Conservation (phyloP, 441 rosid species). For the Sinapis alba region DNA sequence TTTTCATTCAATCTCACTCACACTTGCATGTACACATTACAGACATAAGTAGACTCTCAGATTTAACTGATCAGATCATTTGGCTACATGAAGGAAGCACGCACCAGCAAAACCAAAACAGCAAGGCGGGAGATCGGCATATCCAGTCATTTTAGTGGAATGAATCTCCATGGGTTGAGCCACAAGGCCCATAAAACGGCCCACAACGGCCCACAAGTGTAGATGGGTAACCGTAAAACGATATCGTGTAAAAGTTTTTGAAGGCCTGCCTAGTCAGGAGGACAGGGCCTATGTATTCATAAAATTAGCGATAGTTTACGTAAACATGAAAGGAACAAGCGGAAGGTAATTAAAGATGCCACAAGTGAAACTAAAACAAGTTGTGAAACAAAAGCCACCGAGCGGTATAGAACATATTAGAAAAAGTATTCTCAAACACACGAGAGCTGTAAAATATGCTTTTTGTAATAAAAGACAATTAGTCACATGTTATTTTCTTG, state of each 20-base stretch:
- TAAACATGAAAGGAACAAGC: neutral
- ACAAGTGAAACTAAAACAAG: too few species aligned
- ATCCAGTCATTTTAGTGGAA: neutral
- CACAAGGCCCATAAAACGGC: neutral
- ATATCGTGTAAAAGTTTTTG: neutral
- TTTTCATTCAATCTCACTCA: neutral
- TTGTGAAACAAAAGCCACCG: neutral
- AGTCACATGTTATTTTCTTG: neutral
- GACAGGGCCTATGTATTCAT: neutral
- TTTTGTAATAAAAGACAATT: neutral
- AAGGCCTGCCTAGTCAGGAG: neutral
- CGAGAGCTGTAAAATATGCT: neutral
- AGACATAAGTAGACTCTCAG: neutral
- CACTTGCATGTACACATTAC: neutral
- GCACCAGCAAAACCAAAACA: neutral
- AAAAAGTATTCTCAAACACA: neutral
- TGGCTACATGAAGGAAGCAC: neutral
- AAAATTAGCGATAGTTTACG: neutral
- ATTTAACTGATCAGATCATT: neutral
- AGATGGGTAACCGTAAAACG: neutral
- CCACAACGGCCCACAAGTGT: neutral
- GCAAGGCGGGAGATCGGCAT: neutral
- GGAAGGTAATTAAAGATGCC: too few species aligned
- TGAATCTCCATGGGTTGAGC: neutral
- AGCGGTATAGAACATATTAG: neutral